Base-by-base conservation (phyloP, 2,329 filamentous ascomycete genomes). In the Colletotrichum sp. region DNA sequence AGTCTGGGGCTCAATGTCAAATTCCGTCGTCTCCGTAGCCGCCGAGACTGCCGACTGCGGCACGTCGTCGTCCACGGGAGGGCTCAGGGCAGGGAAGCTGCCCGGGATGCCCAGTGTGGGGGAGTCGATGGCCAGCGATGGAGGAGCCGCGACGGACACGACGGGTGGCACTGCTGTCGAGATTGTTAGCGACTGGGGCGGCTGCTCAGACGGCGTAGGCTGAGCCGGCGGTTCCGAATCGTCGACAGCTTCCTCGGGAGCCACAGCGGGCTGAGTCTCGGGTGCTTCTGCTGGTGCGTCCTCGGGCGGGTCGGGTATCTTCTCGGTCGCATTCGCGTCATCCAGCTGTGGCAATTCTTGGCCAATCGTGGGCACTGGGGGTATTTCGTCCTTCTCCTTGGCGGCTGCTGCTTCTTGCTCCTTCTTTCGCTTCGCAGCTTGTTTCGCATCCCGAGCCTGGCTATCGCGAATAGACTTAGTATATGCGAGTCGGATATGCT, bases 401-500 rank as follows among this genome's bases (percentile, higher is more conserved):
- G 87, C 82, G 72, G 87, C 84, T 67, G 86, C 86, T 75, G 85
- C 85, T 79, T 90, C 87, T 81, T 89, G 83, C 78, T 90, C 89
- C 81, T 87, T 87, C 80, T 84, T 89, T 77, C 88, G 86, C 78
- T 88, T 90, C 77, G 92, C 89, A 26, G 89, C 90, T 68, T 86
- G 86, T 82, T 89, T 88, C 68, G 88, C 89, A 73, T 90, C 89
- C n/a, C 87, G 84, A 75, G 90, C 92, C 81, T 95, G 93, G 80
- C 88, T 94, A 81, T 95, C 94, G 78, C 93, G 91, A 64, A 97
- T 92, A n/a, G 94, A 95, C 82, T 94, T 95, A 79, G 92, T 96
- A 83, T 98, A 96, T 16, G 95, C 95, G 72, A 95, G 92, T 79
- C 96, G 94, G 80, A 98, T 98, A 77, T 93, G 92, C 81, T 95